Evolutionary conservation across 106 monocot species (phyloP).

Genomic region (Gastrodia elata): DNA sequence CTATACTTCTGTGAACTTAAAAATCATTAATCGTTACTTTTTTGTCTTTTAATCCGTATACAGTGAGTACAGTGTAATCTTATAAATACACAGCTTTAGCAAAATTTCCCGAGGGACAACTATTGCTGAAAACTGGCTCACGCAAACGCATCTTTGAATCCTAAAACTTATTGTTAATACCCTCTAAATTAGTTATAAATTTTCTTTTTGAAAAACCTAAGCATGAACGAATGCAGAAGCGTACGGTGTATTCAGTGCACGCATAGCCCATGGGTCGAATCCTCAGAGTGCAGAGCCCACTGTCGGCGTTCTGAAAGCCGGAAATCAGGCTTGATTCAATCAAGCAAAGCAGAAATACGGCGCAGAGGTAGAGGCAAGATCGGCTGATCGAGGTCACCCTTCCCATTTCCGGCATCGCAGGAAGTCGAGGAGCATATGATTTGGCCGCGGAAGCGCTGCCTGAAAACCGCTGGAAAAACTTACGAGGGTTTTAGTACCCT

Average conservation of each 20-base stretch:
- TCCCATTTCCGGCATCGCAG: background rate
- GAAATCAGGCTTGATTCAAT: background rate
- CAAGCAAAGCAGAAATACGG: background rate
- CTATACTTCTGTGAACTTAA: no score
- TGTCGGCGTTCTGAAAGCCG: background rate
- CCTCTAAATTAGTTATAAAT: background rate
- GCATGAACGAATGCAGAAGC: background rate
- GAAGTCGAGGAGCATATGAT: no score
- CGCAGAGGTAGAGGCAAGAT: background rate
- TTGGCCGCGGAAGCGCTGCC: no score
- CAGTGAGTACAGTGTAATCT: no score
- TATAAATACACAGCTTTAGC: no score
- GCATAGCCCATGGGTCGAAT: slow-evolving; percentile 2
- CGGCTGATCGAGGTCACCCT: background rate
- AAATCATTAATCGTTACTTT: no score
- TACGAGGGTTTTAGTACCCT: no score
- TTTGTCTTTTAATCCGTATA: no score
- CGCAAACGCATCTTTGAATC: background rate
- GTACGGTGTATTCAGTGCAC: slow-evolving; percentile 2
- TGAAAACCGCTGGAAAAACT: no score
- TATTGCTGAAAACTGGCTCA: background rate
- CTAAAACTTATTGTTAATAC: background rate
- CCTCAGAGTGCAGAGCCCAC: background rate
- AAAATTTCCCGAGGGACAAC: no score
- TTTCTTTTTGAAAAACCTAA: background rate